Base-by-base conservation (phyloP, 1,284 basidiomycete species). In the Sanghuangporus sanghuang region DNA sequence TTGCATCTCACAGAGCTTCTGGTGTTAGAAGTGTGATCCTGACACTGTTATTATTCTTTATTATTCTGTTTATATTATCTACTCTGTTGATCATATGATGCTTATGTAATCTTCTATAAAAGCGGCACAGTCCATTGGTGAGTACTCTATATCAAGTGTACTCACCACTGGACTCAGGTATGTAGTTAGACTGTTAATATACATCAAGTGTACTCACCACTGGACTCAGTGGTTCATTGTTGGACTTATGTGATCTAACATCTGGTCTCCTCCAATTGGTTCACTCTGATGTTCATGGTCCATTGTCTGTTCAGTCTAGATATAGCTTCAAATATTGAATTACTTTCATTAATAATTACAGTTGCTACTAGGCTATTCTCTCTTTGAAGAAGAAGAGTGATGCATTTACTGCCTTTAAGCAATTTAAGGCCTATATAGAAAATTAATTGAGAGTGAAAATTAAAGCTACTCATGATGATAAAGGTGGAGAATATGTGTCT, bases 391-490 rank as follows among this genome's bases (percentile, higher is more conserved):
- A 57, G 9, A 73, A 74, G 64, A 65, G 57, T 23, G 63, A 70
- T 12, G 65, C 62, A 5, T 65, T 72, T 18, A 23, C 38, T 6
- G 57, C 62, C 1, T 72, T 75, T 56, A 64, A 68, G 59, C 44
- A 64, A 11, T 75, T 67, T 62, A 63, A 69, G 27, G 66, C 65
- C 2, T 56, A 42, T 21, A 65, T 67, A 6, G 69, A 74, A 56
- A 69, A 64, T 32, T 58, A 66, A 18, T 67, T 68, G 11, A 69
- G 68, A 1, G 8, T n/a, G 14, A 67, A 63, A 36, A 53, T 72
- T 42, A 69, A 71, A 55, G 59, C 40, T 2, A 21, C 75, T 3
- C 64, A 71, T 1, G 64, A 69, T 38, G 71, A 77, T 66, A 71
- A 73, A 32, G 73, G 74, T 21, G n/a, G 49, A 50, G 49, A 50